phyloP scores from a whole-genome alignment of 1,284 basidiomycete species.

The Uromyces viciae-fabae region DNA sequence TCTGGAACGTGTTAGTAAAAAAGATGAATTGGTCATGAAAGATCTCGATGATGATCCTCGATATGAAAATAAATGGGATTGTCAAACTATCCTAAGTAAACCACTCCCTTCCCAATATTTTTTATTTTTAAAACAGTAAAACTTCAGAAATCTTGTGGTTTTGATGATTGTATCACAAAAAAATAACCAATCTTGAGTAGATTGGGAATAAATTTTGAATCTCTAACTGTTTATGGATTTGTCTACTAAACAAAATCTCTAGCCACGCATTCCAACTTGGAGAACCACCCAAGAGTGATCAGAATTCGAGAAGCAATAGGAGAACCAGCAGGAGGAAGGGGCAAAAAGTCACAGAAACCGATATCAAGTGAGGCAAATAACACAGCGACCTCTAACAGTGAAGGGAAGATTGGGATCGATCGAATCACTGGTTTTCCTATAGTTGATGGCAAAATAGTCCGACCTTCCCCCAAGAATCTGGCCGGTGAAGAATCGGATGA shows the following conservation, averaged over 20 bases:
- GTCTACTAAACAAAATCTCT: conserved; percentile 25
- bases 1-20: conserved; percentile 42
- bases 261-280: conserved; percentile 92
- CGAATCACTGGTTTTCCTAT: conserved; percentile 70
- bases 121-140: neutral
- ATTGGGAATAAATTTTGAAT: neutral
- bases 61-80: conserved; percentile 73
- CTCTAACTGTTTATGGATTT: too few species aligned
- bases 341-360: too few species aligned
- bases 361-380: neutral
- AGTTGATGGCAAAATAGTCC: conserved; percentile 55
- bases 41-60: conserved; percentile 58
- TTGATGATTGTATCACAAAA: too few species aligned
- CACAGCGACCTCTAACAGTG: conserved; percentile 55
- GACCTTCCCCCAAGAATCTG: too few species aligned
- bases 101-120: neutral
- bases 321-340: neutral
- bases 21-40: neutral
- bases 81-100: conserved; percentile 81
- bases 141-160: neutral
- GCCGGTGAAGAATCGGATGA: too few species aligned
- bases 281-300: conserved; percentile 86
- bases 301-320: conserved; percentile 57
- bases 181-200: too few species aligned
- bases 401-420: conserved; percentile 68